Percentiles rank a stretch among this genome's conserved stretches.
These are phyloP conservation scores for Pittosporum tobira DNA, from an alignment of 129 eudicot species.

Conservation along the genomic window DNA sequence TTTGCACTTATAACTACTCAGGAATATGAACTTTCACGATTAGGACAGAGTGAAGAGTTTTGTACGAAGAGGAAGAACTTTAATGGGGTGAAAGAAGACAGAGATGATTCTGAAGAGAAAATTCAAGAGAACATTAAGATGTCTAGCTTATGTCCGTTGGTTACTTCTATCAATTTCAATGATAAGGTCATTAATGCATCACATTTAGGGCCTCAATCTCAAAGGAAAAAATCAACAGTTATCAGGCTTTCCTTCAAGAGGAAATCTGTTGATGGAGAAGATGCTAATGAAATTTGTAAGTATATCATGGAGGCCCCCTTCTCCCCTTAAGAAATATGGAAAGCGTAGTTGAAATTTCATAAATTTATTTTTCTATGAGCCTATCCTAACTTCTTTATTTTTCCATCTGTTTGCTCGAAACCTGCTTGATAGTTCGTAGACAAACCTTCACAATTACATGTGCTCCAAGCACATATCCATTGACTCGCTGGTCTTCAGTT, in stretches of 20 bases:
- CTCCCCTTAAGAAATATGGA: neutral
- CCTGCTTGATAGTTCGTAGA: too few species aligned
- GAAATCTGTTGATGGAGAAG: conserved; percentile 64
- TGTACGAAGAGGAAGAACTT: conserved; percentile 28
- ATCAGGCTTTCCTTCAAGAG: conserved; percentile 68
- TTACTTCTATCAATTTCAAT: conserved; percentile 60
- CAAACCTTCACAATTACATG: neutral
- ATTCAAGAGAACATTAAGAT: conserved; percentile 35
- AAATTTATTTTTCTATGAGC: neutral
- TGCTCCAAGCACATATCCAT: neutral
- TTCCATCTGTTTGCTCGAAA: too few species aligned
- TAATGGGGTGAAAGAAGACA: conserved; percentile 37
- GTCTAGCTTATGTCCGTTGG: conserved; percentile 38
- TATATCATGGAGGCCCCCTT: neutral
- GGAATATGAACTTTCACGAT: conserved; percentile 11
- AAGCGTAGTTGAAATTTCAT: too few species aligned
- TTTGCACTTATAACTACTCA: neutral
- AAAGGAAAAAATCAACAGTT: conserved; percentile 56
- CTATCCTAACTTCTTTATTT: neutral
- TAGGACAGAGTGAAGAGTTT: conserved; percentile 1
- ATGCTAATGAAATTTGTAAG: conserved; percentile 47
- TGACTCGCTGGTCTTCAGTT: neutral
- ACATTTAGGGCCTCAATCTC: conserved; percentile 35
- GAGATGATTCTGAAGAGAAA: conserved; percentile 34
- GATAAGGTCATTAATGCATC: conserved; percentile 42